A percentile compares a stretch with the other conserved stretches of the same genome.
phyloP scores from a whole-genome alignment of 2,329 filamentous ascomycete species.

The Aspergillus ruber region DNA sequence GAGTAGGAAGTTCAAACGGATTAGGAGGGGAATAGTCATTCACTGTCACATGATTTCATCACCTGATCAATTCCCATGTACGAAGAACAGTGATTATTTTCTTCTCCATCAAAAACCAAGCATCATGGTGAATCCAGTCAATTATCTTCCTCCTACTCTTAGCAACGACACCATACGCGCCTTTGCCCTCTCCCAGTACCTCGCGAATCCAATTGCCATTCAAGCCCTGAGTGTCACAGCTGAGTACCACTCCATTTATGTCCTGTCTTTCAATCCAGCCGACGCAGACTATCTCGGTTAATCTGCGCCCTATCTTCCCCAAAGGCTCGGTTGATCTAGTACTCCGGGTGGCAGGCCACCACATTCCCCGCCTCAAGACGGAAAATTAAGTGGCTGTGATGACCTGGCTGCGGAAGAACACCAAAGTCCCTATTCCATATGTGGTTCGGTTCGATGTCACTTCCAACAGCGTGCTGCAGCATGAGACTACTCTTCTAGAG shows the following conservation, averaged over 20 bases:
- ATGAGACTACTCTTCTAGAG: slow-evolving; percentile 30
- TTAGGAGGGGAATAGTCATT: no score
- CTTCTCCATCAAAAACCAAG: neutral
- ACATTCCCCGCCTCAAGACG: slow-evolving; percentile 33
- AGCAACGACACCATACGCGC: neutral
- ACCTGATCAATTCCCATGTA: no score
- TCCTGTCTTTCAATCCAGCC: neutral
- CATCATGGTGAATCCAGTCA: neutral
- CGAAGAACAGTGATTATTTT: no score
- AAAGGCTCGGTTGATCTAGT: slow-evolving; percentile 5
- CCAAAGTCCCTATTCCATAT: slow-evolving; percentile 28
- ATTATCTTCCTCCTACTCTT: neutral
- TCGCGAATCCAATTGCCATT: neutral
- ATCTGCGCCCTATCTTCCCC: neutral
- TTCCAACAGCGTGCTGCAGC: slow-evolving; percentile 21
- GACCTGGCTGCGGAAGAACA: slow-evolving; percentile 27
- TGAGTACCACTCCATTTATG: neutral
- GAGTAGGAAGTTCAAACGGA: no score
- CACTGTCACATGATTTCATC: no score
- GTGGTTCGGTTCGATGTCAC: slow-evolving; percentile 23
- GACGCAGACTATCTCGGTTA: neutral
- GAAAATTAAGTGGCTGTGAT: slow-evolving; percentile 33
- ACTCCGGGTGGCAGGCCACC: slow-evolving; percentile 31
- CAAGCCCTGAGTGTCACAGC: neutral
- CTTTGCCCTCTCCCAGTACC: neutral